Base-by-base conservation (phyloP, 2,329 filamentous ascomycete genomes). In the Ascochyta fabae region DNA sequence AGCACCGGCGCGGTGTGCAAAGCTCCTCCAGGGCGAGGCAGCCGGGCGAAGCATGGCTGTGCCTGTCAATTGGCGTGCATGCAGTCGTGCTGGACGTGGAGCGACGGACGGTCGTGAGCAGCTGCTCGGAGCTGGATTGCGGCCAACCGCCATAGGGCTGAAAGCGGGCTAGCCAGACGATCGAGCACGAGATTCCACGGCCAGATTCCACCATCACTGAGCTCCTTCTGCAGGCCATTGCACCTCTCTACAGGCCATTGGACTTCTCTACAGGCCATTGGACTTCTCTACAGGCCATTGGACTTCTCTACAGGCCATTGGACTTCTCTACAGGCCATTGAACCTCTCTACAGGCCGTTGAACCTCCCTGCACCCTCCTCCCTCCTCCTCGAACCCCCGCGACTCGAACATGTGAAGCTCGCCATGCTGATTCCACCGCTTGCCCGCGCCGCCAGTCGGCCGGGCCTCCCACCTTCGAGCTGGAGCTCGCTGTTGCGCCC, bases 401-500 rank as follows among this genome's bases (percentile, higher is more conserved):
- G 55, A 53, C 38, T 53, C 43, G 61, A 68, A 66, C 54, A 71
- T 71, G 68, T 65, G 40, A 66, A 41, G 23, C 16, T 48, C 33
- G 61, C 65, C 63, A 75, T 76, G 73, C 59, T 75, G n/a, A 67
- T 72, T 12, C 68, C 67, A 47, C 69, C 66, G 31, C 70, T 76
- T 59, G 65, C 71, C 65, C 72, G 72, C 61, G 69, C 69, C 60
- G 67, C 62, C 52, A 66, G 65, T 48, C 65, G 68, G 65, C 67
- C 70, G 56, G 59, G 60, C 50, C 62, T 70, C 47, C 62, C 57
- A 51, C 44, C 41, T 13, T 51, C 60, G 50, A 49, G 49, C 55
- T 56, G 58, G 43, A 58, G 61, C 57, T 48, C 57, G 38, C 51
- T 57, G 57, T 48, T 62, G 56, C 64, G 58, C 56, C 60, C 61